Evolutionary conservation across 1,284 basidiomycete species (phyloP), one percentile per base, ranked within the genome.

Genomic region (Amylostereum areolatum): DNA sequence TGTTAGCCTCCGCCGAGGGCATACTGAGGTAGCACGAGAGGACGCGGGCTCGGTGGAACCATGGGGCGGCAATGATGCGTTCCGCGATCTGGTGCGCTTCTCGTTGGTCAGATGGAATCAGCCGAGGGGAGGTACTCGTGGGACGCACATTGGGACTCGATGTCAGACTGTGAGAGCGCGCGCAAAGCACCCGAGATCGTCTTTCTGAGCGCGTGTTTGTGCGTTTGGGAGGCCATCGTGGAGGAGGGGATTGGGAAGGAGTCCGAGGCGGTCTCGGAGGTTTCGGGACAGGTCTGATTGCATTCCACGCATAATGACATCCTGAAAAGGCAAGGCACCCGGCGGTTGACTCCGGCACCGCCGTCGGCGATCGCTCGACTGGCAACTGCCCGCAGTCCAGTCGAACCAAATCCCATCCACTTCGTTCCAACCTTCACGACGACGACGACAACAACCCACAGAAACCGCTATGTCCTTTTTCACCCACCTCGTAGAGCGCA

Each of bases 1-100:
- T 89, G 57, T 83, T 74, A 37, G 82, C 69, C 58, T 90, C 88
- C 7, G 75, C 83, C 8, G 73, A 62, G 10, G 85, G 83, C 87
- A 90, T 89, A 65, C 79, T 89, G 43, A 90, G 69, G 62, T 84
- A 90, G 63, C 88, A 90, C 67, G 84, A 81, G 30, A 89, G 61
- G 11, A 70, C 70, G 51, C 63, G 71, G 49, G 73, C 73, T 36
- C 60, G 59, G 39, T 70, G 64, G 58, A 87, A 85, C 28, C 72
- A 69, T 12, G 77, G 69, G 12, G 79, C 66, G 0, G 73, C 63
- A 31, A 81, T 56, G 35, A 86, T 66, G 51, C 68, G 70, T 5
- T 63, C 58, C 4, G 73, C 64, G 43, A 88, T 74, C 40, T 71
- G 70, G 52, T 69, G 70, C 24, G 86, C 87, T 89, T n/a, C 4